These are phyloP conservation scores for Euptelea pleiosperma DNA, from an alignment of 164 flowering plant species.

Conservation along the genomic window DNA sequence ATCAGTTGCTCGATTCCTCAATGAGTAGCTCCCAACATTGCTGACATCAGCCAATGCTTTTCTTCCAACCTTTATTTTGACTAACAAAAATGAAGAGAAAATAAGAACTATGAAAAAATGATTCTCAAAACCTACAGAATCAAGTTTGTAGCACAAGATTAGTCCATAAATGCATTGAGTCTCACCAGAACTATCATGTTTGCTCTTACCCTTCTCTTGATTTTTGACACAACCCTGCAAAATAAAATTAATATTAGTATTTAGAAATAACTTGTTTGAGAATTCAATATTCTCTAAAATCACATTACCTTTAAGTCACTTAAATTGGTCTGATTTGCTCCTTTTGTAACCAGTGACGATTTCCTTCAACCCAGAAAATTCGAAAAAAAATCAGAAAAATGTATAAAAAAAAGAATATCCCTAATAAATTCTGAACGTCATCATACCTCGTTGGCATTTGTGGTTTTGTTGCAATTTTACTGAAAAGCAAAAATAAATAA, in stretches of 20 bases:
- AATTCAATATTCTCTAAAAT: background rate
- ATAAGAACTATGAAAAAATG: background rate
- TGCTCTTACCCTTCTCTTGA: conserved; percentile 31
- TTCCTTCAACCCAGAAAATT: conserved; percentile 21
- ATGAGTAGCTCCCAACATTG: conserved; percentile 30
- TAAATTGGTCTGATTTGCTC: conserved; percentile 9
- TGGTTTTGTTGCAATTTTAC: conserved; percentile 12
- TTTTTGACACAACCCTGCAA: conserved; percentile 32
- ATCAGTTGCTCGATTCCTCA: conserved; percentile 21
- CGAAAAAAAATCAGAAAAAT: background rate
- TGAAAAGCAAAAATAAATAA: background rate
- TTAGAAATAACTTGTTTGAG: background rate
- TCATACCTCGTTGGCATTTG: conserved; percentile 11
- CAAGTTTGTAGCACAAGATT: background rate
- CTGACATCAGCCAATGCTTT: conserved; percentile 64
- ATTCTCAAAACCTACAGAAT: background rate
- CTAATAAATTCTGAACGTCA: background rate
- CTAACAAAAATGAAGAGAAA: conserved; percentile 19
- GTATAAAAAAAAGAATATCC: background rate
- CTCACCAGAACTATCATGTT: conserved; percentile 37
- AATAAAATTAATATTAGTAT: background rate
- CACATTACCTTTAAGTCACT: conserved; percentile 24
- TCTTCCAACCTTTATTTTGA: conserved; percentile 34
- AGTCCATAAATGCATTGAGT: background rate
- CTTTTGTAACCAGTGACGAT: conserved; percentile 18